These are phyloP conservation scores for Astragalus membranaceus DNA, from an alignment of 306 rosid species.

Conservation along the genomic window DNA sequence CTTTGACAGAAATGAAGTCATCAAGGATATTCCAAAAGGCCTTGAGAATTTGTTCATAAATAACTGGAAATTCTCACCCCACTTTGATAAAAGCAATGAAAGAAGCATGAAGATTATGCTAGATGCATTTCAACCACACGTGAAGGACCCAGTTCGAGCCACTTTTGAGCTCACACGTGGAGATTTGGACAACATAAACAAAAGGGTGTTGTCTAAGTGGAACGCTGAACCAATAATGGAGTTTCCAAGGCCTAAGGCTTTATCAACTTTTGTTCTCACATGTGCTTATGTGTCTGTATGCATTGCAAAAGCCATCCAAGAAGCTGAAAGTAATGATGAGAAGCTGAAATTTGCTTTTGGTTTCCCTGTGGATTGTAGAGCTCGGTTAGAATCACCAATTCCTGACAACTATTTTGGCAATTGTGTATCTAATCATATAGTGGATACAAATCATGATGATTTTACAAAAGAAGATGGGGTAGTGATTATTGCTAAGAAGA, in stretches of 20 bases:
- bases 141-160: conserved; percentile 19
- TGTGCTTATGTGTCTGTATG: conserved; percentile 22
- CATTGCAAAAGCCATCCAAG: conserved; percentile 16
- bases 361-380: conserved; percentile 15
- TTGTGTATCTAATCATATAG: not conserved
- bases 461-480: conserved; percentile 14
- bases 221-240: not conserved
- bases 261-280: conserved; percentile 29
- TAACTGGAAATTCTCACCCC: not conserved
- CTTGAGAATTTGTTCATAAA: not conserved
- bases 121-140: not conserved
- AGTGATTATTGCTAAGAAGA: conserved; percentile 3
- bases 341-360: not conserved
- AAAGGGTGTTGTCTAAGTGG: conserved; percentile 13
- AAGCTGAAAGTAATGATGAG: not conserved
- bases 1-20: conserved; percentile 22
- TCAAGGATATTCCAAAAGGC: conserved; percentile 25
- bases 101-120: conserved; percentile 19
- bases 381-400: conserved; percentile 3
- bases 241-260: not conserved
- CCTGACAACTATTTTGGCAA: conserved; percentile 22
- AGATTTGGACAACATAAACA: conserved; percentile 23
- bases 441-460: not conserved
- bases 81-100: not conserved
- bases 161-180: conserved; percentile 24